phyloP scores from a whole-genome alignment of 257 asterid species.

The Fraxinus americana region DNA sequence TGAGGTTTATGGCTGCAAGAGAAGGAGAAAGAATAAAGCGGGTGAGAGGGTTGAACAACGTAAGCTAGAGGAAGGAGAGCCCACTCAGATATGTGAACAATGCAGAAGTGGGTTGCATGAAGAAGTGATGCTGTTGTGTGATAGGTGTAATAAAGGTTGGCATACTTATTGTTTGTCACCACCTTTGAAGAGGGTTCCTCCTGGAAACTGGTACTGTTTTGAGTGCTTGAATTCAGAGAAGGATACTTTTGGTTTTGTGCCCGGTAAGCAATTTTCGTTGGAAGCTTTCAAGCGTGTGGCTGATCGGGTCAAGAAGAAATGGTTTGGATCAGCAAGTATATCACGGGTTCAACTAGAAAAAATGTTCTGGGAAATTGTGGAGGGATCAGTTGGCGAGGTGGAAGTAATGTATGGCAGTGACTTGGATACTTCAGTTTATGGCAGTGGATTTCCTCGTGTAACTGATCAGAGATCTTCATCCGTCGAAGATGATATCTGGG shows the following conservation, averaged over 20 bases:
- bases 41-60: conserved; percentile 58
- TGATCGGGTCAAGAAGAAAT: conserved; percentile 80
- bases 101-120: conserved; percentile 94
- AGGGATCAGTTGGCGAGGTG: conserved; percentile 88
- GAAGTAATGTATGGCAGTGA: conserved; percentile 96
- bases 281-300: conserved; percentile 91
- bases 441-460: conserved; percentile 90
- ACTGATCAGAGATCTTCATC: conserved; percentile 53
- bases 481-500: conserved; percentile 68
- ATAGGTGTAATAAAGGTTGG: conserved; percentile 97
- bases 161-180: conserved; percentile 92
- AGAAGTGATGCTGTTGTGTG: conserved; percentile 95
- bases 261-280: conserved; percentile 73
- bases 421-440: conserved; percentile 84
- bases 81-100: conserved; percentile 89
- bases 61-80: conserved; percentile 47
- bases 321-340: conserved; percentile 74
- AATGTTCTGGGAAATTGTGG: conserved; percentile 96
- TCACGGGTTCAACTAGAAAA: conserved; percentile 79
- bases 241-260: conserved; percentile 90
- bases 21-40: conserved; percentile 72
- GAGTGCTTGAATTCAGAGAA: conserved; percentile 90
- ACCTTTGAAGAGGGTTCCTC: conserved; percentile 74
- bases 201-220: conserved; percentile 94
- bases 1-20: conserved; percentile 59